Evolutionary conservation across 441 rosid species (phyloP).

Genomic region (Erodium texanum): DNA sequence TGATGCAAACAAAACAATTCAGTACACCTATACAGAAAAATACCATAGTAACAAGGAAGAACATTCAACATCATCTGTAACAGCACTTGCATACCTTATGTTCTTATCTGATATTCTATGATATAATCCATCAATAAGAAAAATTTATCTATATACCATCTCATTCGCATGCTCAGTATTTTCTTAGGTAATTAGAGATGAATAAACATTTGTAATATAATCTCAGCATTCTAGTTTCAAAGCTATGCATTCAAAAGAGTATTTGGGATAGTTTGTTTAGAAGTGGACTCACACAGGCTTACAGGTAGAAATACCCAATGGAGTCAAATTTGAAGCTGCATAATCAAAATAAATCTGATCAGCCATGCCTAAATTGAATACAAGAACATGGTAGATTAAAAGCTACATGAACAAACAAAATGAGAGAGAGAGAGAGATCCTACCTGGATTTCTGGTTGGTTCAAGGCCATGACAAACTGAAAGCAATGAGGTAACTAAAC

Average conservation of each 20-base stretch:
- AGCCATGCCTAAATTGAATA: background rate
- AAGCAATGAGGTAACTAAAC: background rate
- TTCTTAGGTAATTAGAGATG: no score
- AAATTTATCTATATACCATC: background rate
- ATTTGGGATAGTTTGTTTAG: background rate
- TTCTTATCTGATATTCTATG: no score
- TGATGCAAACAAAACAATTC: no score
- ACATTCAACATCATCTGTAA: no score
- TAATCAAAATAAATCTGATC: background rate
- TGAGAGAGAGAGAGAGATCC: background rate
- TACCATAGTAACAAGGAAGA: no score
- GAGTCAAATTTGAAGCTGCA: constrained; percentile 1
- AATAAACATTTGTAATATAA: no score
- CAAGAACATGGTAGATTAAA: background rate
- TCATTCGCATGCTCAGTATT: background rate
- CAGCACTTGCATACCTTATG: no score
- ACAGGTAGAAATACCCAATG: background rate
- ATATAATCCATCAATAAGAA: background rate
- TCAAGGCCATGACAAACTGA: background rate
- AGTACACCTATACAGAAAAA: no score
- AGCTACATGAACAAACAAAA: background rate
- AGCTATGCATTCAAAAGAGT: background rate
- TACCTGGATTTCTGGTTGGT: background rate
- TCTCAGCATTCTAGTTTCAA: no score
- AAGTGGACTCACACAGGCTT: background rate